Evolutionary conservation across 1,284 basidiomycete species (phyloP), one percentile per base, ranked within the genome.

Genomic region (Pyrrhoderma lamaoense): DNA sequence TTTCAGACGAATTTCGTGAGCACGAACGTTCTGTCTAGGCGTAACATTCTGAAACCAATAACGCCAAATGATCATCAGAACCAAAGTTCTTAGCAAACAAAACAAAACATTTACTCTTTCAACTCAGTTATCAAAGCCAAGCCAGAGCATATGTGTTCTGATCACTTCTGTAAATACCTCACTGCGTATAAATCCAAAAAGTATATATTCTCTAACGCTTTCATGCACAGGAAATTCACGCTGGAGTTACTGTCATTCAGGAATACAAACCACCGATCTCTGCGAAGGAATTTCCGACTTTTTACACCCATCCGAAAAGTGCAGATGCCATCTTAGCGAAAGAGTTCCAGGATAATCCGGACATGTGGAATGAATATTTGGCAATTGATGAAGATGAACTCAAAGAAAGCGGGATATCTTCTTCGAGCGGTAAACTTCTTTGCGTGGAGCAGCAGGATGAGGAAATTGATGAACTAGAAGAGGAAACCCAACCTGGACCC

Each of bases 1-100:
- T 61, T 89, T 85, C 60, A 80, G 87, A 39, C 76, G 85, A 27
- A 85, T 85, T 46, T 71, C 76, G 87, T 89, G 59, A 61, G 81
- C 67, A 3, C 21, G 3, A 8, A 42, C 21, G 16, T 5, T 40
- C 21, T 40, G 7, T 40, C 35, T 37, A 37, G n/a, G n/a, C 35
- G 46, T 19, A 5, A 21, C 46, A 45, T 19, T 35, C 22, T 18
- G 36, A 37, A 42, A 42, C 34, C 42, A 45, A 45, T 44, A 27
- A 18, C 44, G 45, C 9, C 22, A 56, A 38, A 58, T n/a, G 59
- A 5, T 38, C 44, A 37, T 48, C 5, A 90, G 87, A 5, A 89
- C 85, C 2, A 84, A 79, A 56, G 71, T 70, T 2, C 71, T 90
- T 50, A 73, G 66, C 52, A 73, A 75, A 4, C 59, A 65, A 3